Percentiles rank a stretch among this genome's conserved stretches.
Conservation (phyloP, 441 rosid genomes). For the Erodium trifolium region DNA sequence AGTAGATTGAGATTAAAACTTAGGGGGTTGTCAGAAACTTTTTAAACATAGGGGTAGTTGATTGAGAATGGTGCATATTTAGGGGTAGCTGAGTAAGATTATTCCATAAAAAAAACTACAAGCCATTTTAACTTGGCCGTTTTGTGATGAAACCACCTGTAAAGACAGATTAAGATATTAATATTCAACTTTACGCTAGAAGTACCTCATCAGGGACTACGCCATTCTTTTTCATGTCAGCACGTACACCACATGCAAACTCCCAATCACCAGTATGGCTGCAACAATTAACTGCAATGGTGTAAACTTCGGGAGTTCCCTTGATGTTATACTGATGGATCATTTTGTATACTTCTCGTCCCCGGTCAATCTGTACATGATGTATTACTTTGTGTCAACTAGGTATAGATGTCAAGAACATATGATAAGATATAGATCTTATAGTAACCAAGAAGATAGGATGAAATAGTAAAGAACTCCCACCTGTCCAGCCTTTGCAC, state of each 20-base stretch:
- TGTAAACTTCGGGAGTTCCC: slow-evolving; percentile 92
- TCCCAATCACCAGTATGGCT: slow-evolving; percentile 86
- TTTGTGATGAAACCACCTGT: background rate
- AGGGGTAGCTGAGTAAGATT: too few species aligned
- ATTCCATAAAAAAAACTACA: too few species aligned
- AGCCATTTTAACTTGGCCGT: too few species aligned
- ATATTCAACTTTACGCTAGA: background rate
- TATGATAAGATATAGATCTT: slow-evolving; percentile 14
- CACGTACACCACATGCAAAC: slow-evolving; percentile 57
- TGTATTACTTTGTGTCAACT: slow-evolving; percentile 18
- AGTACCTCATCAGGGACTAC: slow-evolving; percentile 78
- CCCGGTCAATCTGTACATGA: slow-evolving; percentile 56
- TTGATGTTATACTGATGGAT: slow-evolving; percentile 52
- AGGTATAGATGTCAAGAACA: slow-evolving; percentile 13
- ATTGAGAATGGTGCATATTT: too few species aligned
- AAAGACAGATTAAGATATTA: too few species aligned
- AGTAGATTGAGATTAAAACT: too few species aligned
- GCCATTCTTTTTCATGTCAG: slow-evolving; percentile 63
- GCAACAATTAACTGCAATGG: slow-evolving; percentile 69
- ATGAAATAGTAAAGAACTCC: slow-evolving; percentile 7
- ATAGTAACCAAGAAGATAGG: background rate
- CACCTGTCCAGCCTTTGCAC: slow-evolving; percentile 83
- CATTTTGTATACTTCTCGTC: slow-evolving; percentile 71
- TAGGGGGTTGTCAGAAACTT: too few species aligned
- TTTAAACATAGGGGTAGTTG: too few species aligned